phyloP scores from a whole-genome alignment of 2,329 filamentous ascomycete genomes.

The Elsinoe arachidis region DNA sequence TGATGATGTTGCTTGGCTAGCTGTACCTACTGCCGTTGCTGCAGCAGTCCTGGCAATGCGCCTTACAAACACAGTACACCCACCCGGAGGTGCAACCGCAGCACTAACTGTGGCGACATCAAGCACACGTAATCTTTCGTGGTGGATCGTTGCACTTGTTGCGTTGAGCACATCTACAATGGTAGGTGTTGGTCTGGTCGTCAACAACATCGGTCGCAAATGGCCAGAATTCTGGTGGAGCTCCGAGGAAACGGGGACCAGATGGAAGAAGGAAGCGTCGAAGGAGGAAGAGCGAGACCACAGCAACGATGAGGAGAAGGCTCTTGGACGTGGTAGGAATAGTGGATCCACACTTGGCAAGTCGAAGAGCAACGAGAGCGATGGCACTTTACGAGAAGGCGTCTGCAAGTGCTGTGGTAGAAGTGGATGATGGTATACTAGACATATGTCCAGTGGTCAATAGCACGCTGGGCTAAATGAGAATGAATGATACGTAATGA shows the following conservation, averaged over 20 bases:
- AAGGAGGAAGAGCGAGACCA: conserved; percentile 6
- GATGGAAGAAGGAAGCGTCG: conserved; percentile 16
- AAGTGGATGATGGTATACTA: not conserved
- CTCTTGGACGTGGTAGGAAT: not conserved
- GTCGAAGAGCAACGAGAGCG: not conserved
- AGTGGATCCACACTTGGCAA: not conserved
- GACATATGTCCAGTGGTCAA: not conserved
- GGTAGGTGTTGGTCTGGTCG: conserved; percentile 33
- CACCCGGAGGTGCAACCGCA: conserved; percentile 43
- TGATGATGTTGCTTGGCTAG: conserved; percentile 35
- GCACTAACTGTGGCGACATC: conserved; percentile 36
- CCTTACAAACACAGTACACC: conserved; percentile 40
- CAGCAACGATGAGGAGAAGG: not conserved
- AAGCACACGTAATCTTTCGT: conserved; percentile 35
- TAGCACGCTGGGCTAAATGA: not conserved
- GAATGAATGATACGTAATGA: not conserved
- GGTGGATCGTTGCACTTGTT: conserved; percentile 37
- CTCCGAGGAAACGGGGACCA: conserved; percentile 27
- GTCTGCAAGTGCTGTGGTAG: not conserved
- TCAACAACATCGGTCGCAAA: conserved; percentile 40
- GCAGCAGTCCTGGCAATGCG: conserved; percentile 38
- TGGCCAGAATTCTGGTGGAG: conserved; percentile 45
- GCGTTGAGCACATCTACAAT: conserved; percentile 35
- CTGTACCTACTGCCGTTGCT: conserved; percentile 36
- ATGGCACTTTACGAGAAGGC: not conserved